Conservation (phyloP, 2,329 filamentous ascomycete genomes). For the Fusarium miscanthi region DNA sequence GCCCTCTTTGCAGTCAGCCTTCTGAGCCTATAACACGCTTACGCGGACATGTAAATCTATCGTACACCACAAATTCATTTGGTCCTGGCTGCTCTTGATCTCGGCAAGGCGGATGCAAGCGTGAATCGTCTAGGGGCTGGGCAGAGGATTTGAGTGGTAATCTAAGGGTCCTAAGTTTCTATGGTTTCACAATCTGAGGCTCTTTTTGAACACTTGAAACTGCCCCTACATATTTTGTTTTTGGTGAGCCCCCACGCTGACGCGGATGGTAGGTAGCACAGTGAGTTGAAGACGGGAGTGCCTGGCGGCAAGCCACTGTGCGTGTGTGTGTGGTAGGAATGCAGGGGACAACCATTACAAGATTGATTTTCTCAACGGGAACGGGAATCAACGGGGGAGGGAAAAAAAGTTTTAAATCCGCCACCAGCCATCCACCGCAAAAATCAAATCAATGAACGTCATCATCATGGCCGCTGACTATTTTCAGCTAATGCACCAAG, state of each 20-base stretch:
- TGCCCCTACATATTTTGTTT: background rate
- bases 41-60: background rate
- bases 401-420: constrained; percentile 8
- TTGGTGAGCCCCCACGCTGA: constrained; percentile 24
- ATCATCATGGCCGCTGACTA: constrained; percentile 2
- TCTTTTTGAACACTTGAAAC: constrained; percentile 19
- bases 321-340: constrained; percentile 29
- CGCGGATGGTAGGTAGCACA: constrained; percentile 7
- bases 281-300: constrained; percentile 22
- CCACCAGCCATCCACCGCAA: constrained; percentile 2
- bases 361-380: constrained; percentile 7
- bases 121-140: constrained; percentile 6
- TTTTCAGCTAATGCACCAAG: background rate
- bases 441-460: constrained; percentile 2
- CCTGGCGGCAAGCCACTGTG: constrained; percentile 29
- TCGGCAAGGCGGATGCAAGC: constrained; percentile 10
- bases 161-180: constrained; percentile 6
- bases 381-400: constrained; percentile 6
- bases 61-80: background rate
- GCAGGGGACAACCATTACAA: constrained; percentile 28
- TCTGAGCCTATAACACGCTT: background rate
- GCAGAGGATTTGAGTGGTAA: constrained; percentile 1
- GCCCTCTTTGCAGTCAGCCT: background rate
- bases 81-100: background rate
- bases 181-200: constrained; percentile 37